Base-by-base conservation (phyloP, 768 basidiomycete species). In the Leccinum subtestaceum region DNA sequence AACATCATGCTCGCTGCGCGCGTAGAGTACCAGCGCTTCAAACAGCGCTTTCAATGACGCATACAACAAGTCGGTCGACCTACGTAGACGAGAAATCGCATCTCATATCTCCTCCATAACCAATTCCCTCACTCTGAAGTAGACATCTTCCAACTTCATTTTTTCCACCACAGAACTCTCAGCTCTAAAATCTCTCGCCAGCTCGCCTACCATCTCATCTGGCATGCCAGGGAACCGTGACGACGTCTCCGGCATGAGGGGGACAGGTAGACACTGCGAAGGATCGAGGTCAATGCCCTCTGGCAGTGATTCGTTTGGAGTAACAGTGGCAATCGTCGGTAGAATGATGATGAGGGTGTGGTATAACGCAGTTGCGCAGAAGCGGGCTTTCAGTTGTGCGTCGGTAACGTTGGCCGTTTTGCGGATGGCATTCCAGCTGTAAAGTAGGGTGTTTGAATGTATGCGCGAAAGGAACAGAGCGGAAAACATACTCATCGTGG, bases 361-460 rank as follows among this genome's bases (percentile, higher is more conserved):
- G 72, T 88, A 94, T 31, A 95, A 75, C 15, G 92, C 91, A 0
- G 93, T 95, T 57, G 74, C 76, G 43, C 83, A 81, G 63, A 91
- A 84, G n/a, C 89, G 81, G 4, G 81, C 78, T 64, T 82, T 87
- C 56, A 95, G 76, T 65, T 91, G 87, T 49, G 84, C 79, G 66
- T 98, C 95, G 2, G 88, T 86, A 25, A 93, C 76, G 57, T 87
- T 86, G 4, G 81, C 77, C 0, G 93, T 95, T 67, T 85, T 83
- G 19, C 85, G 82, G 48, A 98, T 87, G 9, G 74, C 70, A 53
- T 84, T 75, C 94, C 95, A 98, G 70, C 93, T 95, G 60, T 46
- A 53, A 21, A 56, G 40, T 48, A 40, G n/a, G 36, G 2, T 56
- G 10, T 31, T 46, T 60, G 29, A 51, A 11, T 32, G 36, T n/a